These are phyloP conservation scores for Aspergillus ochraceoroseus DNA, from an alignment of 2,329 filamentous ascomycete genomes.

Conservation along the genomic window DNA sequence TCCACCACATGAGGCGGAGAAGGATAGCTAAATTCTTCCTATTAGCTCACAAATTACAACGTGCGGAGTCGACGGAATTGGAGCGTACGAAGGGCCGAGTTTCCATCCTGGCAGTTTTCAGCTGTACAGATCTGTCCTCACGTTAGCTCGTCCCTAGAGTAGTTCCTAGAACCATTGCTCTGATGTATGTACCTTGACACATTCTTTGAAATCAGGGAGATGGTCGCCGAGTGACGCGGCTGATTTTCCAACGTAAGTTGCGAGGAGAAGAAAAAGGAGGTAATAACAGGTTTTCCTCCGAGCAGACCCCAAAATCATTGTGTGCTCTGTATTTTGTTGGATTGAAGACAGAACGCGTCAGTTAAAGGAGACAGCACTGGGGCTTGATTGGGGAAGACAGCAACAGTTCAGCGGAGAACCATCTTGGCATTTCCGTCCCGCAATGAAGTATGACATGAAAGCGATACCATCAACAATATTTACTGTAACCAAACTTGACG, in stretches of 20 bases:
- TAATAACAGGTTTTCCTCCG: slow-evolving; percentile 22
- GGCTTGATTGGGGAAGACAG: not conserved
- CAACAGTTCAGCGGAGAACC: no score
- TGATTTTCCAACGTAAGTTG: slow-evolving; percentile 36
- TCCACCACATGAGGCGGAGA: slow-evolving; percentile 85
- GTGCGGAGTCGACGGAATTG: slow-evolving; percentile 8
- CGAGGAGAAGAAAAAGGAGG: slow-evolving; percentile 32
- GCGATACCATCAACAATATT: no score
- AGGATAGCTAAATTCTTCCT: slow-evolving; percentile 60
- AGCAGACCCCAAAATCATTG: slow-evolving; percentile 26
- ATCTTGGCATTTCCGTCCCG: no score
- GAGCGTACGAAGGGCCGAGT: slow-evolving; percentile 65
- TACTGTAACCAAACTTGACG: no score
- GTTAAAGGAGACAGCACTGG: slow-evolving; percentile 13
- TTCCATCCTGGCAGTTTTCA: slow-evolving; percentile 69
- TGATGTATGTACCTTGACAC: slow-evolving; percentile 63
- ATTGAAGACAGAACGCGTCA: slow-evolving; percentile 10
- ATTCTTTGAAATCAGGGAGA: slow-evolving; percentile 80
- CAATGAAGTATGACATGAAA: no score
- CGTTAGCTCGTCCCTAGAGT: slow-evolving; percentile 18
- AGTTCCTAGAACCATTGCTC: not conserved
- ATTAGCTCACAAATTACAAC: slow-evolving; percentile 12
- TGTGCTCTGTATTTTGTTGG: slow-evolving; percentile 19
- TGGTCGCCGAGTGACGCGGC: slow-evolving; percentile 76
- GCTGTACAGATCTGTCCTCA: slow-evolving; percentile 64